Evolutionary conservation across 2,329 filamentous ascomycete species (phyloP).

Genomic region (Sordariomycetes sp.): DNA sequence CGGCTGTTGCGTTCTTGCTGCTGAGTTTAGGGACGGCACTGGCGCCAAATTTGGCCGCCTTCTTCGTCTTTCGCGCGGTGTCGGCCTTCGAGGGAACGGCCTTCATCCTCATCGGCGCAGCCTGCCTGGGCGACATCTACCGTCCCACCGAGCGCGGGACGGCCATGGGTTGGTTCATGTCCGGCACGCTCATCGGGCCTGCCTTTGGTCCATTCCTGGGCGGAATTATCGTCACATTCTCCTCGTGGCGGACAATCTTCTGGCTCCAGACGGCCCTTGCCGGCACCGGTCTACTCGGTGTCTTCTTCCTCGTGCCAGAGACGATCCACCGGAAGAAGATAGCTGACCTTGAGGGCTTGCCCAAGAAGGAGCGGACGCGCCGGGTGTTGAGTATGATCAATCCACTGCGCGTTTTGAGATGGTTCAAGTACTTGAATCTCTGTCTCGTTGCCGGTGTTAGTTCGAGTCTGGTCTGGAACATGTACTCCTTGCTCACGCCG

Average conservation of each 20-base stretch:
- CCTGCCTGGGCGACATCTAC: slow-evolving; percentile 57
- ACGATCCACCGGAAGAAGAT: slow-evolving; percentile 59
- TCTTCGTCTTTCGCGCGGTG: slow-evolving; percentile 66
- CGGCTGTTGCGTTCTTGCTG: slow-evolving; percentile 53
- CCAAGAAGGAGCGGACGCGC: slow-evolving; percentile 34
- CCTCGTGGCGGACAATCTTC: slow-evolving; percentile 66
- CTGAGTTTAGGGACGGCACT: slow-evolving; percentile 67
- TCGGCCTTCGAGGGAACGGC: slow-evolving; percentile 69
- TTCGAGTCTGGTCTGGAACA: slow-evolving; percentile 63
- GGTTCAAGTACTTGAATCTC: slow-evolving; percentile 63
- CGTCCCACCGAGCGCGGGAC: slow-evolving; percentile 60
- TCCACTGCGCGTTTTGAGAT: slow-evolving; percentile 51
- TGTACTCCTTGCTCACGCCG: slow-evolving; percentile 50
- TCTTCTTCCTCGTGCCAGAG: slow-evolving; percentile 61
- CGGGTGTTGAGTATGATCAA: slow-evolving; percentile 57
- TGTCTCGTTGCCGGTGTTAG: slow-evolving; percentile 49
- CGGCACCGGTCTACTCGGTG: slow-evolving; percentile 46
- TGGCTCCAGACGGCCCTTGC: slow-evolving; percentile 67
- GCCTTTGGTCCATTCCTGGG: slow-evolving; percentile 62
- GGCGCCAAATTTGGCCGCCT: slow-evolving; percentile 59
- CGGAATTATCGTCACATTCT: slow-evolving; percentile 68
- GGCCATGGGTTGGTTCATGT: slow-evolving; percentile 65
- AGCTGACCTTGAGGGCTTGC: slow-evolving; percentile 49
- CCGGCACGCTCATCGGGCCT: slow-evolving; percentile 62
- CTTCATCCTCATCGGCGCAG: slow-evolving; percentile 63